Percentiles rank a stretch among this genome's conserved stretches.
Conservation (phyloP, 768 basidiomycete genomes). For the Dendrothele bispora region DNA sequence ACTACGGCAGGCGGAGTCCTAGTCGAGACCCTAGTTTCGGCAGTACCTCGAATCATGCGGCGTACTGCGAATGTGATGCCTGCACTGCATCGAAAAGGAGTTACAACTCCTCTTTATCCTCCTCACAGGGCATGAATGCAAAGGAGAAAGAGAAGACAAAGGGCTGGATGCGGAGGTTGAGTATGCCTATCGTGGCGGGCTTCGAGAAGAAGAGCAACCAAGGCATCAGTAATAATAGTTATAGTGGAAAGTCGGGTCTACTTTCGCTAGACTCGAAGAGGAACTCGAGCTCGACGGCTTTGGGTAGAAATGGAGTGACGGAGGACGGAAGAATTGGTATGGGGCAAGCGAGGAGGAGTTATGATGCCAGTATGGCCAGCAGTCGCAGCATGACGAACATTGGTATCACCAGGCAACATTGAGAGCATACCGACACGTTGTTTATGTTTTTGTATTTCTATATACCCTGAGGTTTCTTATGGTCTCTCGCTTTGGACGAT, state of each 20-base stretch:
- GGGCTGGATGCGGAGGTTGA: slow-evolving; percentile 75
- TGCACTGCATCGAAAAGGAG: slow-evolving; percentile 55
- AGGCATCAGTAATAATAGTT: slow-evolving; percentile 24
- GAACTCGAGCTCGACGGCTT: slow-evolving; percentile 44
- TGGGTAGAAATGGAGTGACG: slow-evolving; percentile 33
- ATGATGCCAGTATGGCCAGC: slow-evolving; percentile 39
- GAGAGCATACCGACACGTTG: no score
- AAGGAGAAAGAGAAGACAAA: slow-evolving; percentile 51
- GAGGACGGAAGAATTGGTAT: slow-evolving; percentile 49
- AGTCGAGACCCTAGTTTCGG: slow-evolving; percentile 9
- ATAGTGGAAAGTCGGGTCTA: slow-evolving; percentile 25
- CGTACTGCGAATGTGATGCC: slow-evolving; percentile 65
- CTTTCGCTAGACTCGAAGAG: slow-evolving; percentile 50
- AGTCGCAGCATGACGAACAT: slow-evolving; percentile 57
- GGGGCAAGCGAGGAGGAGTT: slow-evolving; percentile 32
- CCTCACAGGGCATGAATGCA: slow-evolving; percentile 16
- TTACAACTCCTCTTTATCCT: slow-evolving; percentile 16
- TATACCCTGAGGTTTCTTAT: no score
- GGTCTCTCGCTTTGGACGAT: no score
- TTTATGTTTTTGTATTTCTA: no score
- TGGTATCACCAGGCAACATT: slow-evolving; percentile 35
- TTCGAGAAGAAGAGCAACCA: slow-evolving; percentile 52
- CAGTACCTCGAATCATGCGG: slow-evolving; percentile 45
- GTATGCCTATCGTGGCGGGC: slow-evolving; percentile 68
- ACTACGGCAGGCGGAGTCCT: not conserved